A percentile compares a stretch with the other conserved stretches of the same genome.
Conservation (phyloP, 2,329 filamentous ascomycete species). For the Colletotrichum spinosum region DNA sequence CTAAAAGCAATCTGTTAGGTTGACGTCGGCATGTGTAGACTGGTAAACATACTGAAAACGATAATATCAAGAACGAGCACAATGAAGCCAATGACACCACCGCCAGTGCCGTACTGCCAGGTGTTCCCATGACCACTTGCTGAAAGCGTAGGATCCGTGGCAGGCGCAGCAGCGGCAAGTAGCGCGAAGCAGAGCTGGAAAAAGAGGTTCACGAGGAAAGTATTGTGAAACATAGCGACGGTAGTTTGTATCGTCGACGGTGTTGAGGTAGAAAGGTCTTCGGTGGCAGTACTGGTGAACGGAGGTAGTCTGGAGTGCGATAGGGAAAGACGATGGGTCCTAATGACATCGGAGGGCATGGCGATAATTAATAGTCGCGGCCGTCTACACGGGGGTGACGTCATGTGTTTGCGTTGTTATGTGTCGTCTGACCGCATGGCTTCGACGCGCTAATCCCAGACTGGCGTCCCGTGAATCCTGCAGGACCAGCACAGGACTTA, state of each 20-base stretch:
- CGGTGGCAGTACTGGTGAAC: not conserved
- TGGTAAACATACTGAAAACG: slow-evolving; percentile 64
- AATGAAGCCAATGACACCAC: slow-evolving; percentile 71
- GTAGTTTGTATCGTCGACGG: not conserved
- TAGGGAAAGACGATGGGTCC: fast-evolving
- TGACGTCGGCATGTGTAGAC: not conserved
- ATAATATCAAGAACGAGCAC: slow-evolving; percentile 72
- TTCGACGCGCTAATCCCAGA: not conserved
- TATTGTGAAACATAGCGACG: slow-evolving; percentile 13
- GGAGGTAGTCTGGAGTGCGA: too few relatives aligned
- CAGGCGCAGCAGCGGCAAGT: slow-evolving; percentile 61
- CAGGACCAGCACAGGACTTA: not conserved
- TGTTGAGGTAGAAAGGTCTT: not conserved
- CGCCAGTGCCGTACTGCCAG: slow-evolving; percentile 71
- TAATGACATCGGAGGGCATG: not conserved
- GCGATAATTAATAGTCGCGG: slow-evolving; percentile 5
- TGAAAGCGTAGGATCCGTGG: slow-evolving; percentile 59
- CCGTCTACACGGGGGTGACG: not conserved
- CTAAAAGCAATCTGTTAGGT: slow-evolving; percentile 49
- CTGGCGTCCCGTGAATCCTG: not conserved
- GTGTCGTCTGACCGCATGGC: not conserved
- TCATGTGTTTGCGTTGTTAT: not conserved
- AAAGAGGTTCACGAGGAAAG: slow-evolving; percentile 52
- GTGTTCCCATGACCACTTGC: slow-evolving; percentile 52
- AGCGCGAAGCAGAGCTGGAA: slow-evolving; percentile 65